Percentiles rank a stretch among this genome's conserved stretches.
These are phyloP conservation scores for Capsella bursapastoris DNA, from an alignment of 345 rosid genomes.

Conservation along the genomic window DNA sequence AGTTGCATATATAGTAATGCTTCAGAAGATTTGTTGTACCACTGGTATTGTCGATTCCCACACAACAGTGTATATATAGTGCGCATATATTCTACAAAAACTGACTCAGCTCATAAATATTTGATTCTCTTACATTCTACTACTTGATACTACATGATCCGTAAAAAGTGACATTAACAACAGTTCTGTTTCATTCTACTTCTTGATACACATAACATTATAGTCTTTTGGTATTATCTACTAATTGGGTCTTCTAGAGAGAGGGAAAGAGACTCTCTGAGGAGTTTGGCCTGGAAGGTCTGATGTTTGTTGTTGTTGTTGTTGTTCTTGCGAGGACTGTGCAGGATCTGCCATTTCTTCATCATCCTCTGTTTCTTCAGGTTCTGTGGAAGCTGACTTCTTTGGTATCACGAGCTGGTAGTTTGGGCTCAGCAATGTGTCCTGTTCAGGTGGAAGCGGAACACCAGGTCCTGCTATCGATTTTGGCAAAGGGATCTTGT, in stretches of 20 bases:
- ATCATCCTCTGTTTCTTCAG: constrained; percentile 83
- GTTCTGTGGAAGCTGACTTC: constrained; percentile 57
- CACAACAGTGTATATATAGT: constrained; percentile 16
- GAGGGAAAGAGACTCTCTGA: constrained; percentile 79
- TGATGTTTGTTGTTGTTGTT: constrained; percentile 45
- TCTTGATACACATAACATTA: constrained; percentile 14
- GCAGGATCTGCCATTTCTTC: constrained; percentile 65
- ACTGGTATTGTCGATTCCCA: constrained; percentile 15
- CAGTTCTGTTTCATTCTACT: not conserved
- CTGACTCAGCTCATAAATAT: constrained; percentile 6
- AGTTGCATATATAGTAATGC: constrained; percentile 24
- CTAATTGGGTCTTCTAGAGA: constrained; percentile 60
- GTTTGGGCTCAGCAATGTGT: constrained; percentile 76
- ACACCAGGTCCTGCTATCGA: constrained; percentile 67
- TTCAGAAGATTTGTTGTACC: constrained; percentile 32
- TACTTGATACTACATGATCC: constrained; percentile 4
- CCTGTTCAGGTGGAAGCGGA: constrained; percentile 87
- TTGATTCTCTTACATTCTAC: not conserved
- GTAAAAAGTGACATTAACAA: not conserved
- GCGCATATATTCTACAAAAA: not conserved
- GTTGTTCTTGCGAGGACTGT: constrained; percentile 58
- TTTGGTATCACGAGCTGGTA: constrained; percentile 75
- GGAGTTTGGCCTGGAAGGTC: constrained; percentile 53
- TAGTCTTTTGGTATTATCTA: not conserved
- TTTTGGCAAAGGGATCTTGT: constrained; percentile 87